Base-by-base conservation (phyloP, 495 filamentous ascomycete genomes). In the Talaromyces wortmannii region DNA sequence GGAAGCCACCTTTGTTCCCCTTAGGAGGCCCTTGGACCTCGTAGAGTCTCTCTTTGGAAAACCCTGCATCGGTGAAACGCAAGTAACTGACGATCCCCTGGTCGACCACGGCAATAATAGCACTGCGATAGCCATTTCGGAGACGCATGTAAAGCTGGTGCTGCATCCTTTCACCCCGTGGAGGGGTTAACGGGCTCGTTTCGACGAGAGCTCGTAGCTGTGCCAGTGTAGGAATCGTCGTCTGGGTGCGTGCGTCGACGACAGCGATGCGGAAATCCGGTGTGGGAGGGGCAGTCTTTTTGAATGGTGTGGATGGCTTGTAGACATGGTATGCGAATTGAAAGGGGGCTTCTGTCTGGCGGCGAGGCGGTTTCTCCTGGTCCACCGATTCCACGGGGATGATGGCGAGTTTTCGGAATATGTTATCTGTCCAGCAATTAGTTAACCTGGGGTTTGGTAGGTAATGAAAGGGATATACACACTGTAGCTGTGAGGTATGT, bases 1-100 rank as follows among this genome's bases (percentile, higher is more conserved):
- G 50, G 36, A 52, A 59, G 50, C 73, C 59, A 56, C 63, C 63
- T 62, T 70, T 60, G 68, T 67, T 52, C 59, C 70, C 60, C n/a
- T 46, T 47, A 5, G 61, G 59, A 5, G 32, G 57, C 50, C 55
- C 57, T 57, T 63, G 60, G 6, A 52, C 48, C 32, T 83, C 78
- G 61, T 81, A 92, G 15, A 95, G 50, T 69, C 69, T 81, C 69
- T 95, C 91, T 57, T 81, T 83, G 23, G 78, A 85, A 69, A 97
- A 96, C 11, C 81, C 86, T 10, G 84, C 84, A 71, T 97, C 91
- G 7, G 76, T 83, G 52, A 96, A 71, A 36, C 88, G 79, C 48
- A 96, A 68, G 65, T 89, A 98, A 63, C 91, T 97, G 31, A 91
- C 86, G 31, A 98, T 77, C 0, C 94, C 94, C 54, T 90, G 79